Evolutionary conservation across 106 monocot genomes (phyloP), one percentile per base, ranked within the genome.

Genomic region (Triglochin maritima): DNA sequence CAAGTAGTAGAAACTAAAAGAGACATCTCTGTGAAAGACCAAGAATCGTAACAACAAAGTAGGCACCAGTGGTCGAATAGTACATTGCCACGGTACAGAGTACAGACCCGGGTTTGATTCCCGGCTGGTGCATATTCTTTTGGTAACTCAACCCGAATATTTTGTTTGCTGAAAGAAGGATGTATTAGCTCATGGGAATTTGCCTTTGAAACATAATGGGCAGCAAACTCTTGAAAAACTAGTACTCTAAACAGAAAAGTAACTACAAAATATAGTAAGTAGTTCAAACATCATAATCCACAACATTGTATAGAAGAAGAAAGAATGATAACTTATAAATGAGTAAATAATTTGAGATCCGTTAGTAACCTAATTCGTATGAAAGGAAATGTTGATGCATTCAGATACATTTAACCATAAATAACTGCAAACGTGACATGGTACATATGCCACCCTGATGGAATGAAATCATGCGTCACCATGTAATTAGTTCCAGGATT

Each of bases 41-140:
- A 7, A 52, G 11, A 7, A 52, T 52, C 52, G 11, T 8, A 11
- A 11, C 52, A 52, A 52, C 0, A 52, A 52, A 29, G 1, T 29
- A 29, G 29, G 69, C 69, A 69, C 56, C 57, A 12, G 57, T 69
- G 69, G 44, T 58, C 57, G 44, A 69, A 69, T 46, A 58, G 57
- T 57, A 69, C 46, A 56, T 57, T 58, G 56, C 54, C 53, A 53
- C 8, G 10, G 0, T 17, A 60, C 17, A 59, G 59, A 42, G 74
- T 74, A 74, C 74, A 74, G 66, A 74, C 74, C 74, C 66, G 74
- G 74, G 66, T 74, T 67, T 64, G 69, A 70, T 70, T 77, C 64
- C 56, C 70, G 76, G 63, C 69, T 70, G 70, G 57, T 70, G 70
- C 76, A 77, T 6, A 3, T 63, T 9, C 14, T 63, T 59, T 13